phyloP scores from a whole-genome alignment of 805 yeast genomes.

The Metschnikowia kunwiensis region DNA sequence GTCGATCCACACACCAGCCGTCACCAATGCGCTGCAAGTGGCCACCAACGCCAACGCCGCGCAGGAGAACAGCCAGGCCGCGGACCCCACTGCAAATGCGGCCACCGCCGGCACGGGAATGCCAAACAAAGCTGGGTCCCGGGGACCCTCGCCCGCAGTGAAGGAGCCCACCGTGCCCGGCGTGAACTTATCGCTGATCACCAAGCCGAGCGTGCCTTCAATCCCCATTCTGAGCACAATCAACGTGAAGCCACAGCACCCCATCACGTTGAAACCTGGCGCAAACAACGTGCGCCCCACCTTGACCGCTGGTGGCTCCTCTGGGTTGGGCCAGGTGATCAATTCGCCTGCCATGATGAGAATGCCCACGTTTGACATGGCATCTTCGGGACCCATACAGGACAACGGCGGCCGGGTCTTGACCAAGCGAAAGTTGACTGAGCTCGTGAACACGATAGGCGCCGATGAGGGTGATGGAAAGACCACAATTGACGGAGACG shows the following conservation, averaged over 20 bases:
- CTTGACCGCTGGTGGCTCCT: constrained; percentile 77
- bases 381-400: constrained; percentile 32
- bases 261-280: constrained; percentile 62
- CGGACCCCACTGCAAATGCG: constrained; percentile 4
- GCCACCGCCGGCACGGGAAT: constrained; percentile 5
- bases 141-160: constrained; percentile 10
- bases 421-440: constrained; percentile 85
- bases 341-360: constrained; percentile 73
- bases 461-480: constrained; percentile 90
- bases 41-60: constrained; percentile 15
- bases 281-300: constrained; percentile 61
- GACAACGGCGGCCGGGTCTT: constrained; percentile 75
- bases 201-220: constrained; percentile 58
- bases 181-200: constrained; percentile 37
- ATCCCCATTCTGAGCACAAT: constrained; percentile 70
- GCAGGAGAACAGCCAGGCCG: constrained; percentile 3
- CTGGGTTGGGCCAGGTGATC: constrained; percentile 58
- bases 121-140: constrained; percentile 2
- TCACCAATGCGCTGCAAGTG: constrained; percentile 26
- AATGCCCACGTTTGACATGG: constrained; percentile 77
- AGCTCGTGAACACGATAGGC: constrained; percentile 77
- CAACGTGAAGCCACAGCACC: constrained; percentile 60
- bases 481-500: constrained; percentile 90
- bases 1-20: constrained; percentile 13
- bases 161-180: constrained; percentile 18